Base-by-base conservation (phyloP, 2,329 filamentous ascomycete species). In the Gnomoniopsis smithogilvyi region DNA sequence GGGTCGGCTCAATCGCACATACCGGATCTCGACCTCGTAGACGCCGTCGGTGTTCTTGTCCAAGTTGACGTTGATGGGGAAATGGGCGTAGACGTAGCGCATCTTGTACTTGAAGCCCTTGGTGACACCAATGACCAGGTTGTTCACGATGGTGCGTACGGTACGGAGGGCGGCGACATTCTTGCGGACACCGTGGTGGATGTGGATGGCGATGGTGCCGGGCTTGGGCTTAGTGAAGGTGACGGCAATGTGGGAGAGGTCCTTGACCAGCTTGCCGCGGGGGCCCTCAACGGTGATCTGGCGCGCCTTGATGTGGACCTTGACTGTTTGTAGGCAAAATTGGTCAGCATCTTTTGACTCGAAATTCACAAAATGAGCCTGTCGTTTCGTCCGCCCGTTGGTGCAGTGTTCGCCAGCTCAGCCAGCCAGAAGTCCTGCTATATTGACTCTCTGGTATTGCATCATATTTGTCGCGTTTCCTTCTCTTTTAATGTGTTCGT, bases 101-200 rank as follows among this genome's bases (percentile, higher is more conserved):
- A 99, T 98, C 91, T 99, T 99, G 90, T 99, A 99, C 85, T 96
- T 96, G 91, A 90, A 99, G 71, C 95, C 95, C 86, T 94, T 96
- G 78, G 95, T 99, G 69, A 99, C 95, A 80, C 95, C 95, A 73
- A 93, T 88, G 80, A 99, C 91, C 82, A 99, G 79, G 90, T 99
- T 99, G 87, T 96, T 91, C 86, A 99, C 96, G 81, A 98, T 80
- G 68, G 94, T 94, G 76, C 92, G 92, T 83, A 99, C 95, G 74
- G 95, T 99, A 74, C 95, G 92, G 80, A 99, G 92, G 70, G 94
- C 91, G 75, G 95, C 95, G 76, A 99, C 90, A 78, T 92, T 94
- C 89, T 99, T 99, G 83, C 95, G 92, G 76, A 85, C 86, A 78
- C 95, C 95, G 82, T 99, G 95, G 89, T 99, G 96, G 76, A 99